These are phyloP conservation scores for Hypoxylon perforatum DNA, from an alignment of 495 filamentous ascomycete species.

Conservation along the genomic window DNA sequence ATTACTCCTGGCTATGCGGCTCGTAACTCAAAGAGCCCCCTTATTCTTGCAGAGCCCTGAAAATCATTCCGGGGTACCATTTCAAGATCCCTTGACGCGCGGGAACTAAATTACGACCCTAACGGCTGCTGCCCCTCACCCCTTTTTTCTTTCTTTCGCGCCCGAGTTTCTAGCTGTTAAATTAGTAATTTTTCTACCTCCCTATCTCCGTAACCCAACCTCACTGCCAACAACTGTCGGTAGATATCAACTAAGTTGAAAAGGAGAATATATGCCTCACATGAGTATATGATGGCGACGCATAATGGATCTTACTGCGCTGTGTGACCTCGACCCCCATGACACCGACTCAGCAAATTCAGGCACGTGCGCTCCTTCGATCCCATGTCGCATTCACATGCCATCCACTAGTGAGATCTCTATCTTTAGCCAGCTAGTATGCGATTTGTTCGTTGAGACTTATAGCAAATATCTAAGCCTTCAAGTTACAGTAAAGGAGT, in stretches of 20 bases:
- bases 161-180: background rate
- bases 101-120: background rate
- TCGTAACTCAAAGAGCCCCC: constrained; percentile 17
- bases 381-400: constrained; percentile 32
- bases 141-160: background rate
- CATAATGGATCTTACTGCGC: background rate
- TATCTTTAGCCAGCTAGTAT: background rate
- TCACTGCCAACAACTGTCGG: no score
- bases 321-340: constrained; percentile 22
- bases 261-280: background rate
- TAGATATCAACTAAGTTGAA: no score
- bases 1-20: constrained; percentile 12
- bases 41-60: constrained; percentile 36
- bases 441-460: no score
- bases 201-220: background rate
- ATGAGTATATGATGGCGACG: background rate
- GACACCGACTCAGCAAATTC: constrained; percentile 28
- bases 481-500: no score
- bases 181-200: background rate
- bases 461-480: no score
- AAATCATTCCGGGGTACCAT: constrained; percentile 4
- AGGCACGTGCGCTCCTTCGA: constrained; percentile 30
- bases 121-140: background rate
- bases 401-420: background rate
- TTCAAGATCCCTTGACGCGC: background rate